Percentiles rank a stretch among this genome's conserved stretches.
Evolutionary conservation across 2,329 filamentous ascomycete species (phyloP).

Genomic region (Aspergillus sp.): DNA sequence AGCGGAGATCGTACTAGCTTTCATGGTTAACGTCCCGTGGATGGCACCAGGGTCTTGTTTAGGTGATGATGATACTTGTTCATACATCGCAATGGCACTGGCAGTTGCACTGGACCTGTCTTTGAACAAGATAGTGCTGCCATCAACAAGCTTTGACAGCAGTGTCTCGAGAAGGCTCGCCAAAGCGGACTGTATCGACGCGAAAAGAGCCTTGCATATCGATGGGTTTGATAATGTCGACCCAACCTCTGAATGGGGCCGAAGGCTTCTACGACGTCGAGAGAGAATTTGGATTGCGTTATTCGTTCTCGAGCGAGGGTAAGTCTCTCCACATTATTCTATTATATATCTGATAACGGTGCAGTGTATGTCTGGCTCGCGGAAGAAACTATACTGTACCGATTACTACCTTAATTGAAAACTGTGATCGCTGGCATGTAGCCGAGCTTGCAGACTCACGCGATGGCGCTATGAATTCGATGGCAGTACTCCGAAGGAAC

Average conservation of each 20-base stretch:
- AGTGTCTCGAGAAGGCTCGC: slow-evolving; percentile 57
- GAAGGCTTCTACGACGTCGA: slow-evolving; percentile 64
- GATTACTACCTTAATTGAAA: slow-evolving; percentile 66
- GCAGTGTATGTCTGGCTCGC: slow-evolving; percentile 68
- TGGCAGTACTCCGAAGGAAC: slow-evolving; percentile 70
- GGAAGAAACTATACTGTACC: slow-evolving; percentile 72
- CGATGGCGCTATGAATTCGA: slow-evolving; percentile 73
- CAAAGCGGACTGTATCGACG: slow-evolving; percentile 70
- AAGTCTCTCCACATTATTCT: slow-evolving; percentile 1
- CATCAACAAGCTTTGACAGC: slow-evolving; percentile 55
- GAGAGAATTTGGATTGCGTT: slow-evolving; percentile 73
- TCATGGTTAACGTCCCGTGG: slow-evolving; percentile 78
- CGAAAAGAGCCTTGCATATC: slow-evolving; percentile 66
- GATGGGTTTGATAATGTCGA: slow-evolving; percentile 71
- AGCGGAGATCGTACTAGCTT: slow-evolving; percentile 74
- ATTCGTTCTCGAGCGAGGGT: slow-evolving; percentile 74
- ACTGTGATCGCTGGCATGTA: slow-evolving; percentile 72
- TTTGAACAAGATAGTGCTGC: slow-evolving; percentile 70
- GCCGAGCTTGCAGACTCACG: slow-evolving; percentile 66
- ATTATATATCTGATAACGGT: neutral
- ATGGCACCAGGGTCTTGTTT: slow-evolving; percentile 57
- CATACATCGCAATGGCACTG: slow-evolving; percentile 71
- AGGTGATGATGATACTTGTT: slow-evolving; percentile 71
- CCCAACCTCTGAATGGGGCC: slow-evolving; percentile 62
- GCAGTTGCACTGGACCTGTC: slow-evolving; percentile 72